Conservation (phyloP, 495 filamentous ascomycete genomes). For the Penicillium cataractarum region DNA sequence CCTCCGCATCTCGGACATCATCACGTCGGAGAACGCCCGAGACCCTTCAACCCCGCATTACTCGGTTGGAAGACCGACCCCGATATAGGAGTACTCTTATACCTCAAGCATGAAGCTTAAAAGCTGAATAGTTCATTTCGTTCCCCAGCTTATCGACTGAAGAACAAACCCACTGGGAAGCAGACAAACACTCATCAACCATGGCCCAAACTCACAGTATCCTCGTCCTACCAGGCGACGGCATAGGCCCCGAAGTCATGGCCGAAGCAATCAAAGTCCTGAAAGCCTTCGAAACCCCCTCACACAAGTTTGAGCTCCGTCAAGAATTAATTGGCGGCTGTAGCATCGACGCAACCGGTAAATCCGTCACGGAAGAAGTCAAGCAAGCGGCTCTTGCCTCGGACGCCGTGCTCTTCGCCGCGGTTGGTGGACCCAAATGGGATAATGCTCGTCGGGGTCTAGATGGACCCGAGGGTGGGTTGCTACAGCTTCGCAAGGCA, state of each 20-base stretch:
- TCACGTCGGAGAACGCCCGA: constrained; percentile 25
- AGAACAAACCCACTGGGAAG: background rate
- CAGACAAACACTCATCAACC: background rate
- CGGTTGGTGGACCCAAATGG: constrained; percentile 57
- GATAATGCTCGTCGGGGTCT: constrained; percentile 43
- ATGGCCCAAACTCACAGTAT: constrained; percentile 46
- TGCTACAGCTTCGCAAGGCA: constrained; percentile 48
- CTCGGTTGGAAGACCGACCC: constrained; percentile 30
- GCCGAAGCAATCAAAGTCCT: constrained; percentile 56
- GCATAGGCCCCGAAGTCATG: constrained; percentile 60
- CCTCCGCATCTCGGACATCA: constrained; percentile 11
- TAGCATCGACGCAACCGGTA: constrained; percentile 51
- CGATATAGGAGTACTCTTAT: constrained; percentile 13
- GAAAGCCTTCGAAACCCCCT: constrained; percentile 43
- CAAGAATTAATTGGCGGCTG: constrained; percentile 53
- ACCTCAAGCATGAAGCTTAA: background rate
- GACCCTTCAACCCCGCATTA: constrained; percentile 21
- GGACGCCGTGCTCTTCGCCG: constrained; percentile 55
- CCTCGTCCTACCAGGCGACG: constrained; percentile 57
- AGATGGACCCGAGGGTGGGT: constrained; percentile 50
- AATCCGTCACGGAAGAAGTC: constrained; percentile 48
- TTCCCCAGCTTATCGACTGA: background rate
- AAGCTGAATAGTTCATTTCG: background rate
- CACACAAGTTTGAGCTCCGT: constrained; percentile 44
- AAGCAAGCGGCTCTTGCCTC: constrained; percentile 44